A percentile compares a stretch with the other conserved stretches of the same genome.
These are phyloP conservation scores for Emmonsia crescens DNA, from an alignment of 2,329 filamentous ascomycete species.

Conservation along the genomic window DNA sequence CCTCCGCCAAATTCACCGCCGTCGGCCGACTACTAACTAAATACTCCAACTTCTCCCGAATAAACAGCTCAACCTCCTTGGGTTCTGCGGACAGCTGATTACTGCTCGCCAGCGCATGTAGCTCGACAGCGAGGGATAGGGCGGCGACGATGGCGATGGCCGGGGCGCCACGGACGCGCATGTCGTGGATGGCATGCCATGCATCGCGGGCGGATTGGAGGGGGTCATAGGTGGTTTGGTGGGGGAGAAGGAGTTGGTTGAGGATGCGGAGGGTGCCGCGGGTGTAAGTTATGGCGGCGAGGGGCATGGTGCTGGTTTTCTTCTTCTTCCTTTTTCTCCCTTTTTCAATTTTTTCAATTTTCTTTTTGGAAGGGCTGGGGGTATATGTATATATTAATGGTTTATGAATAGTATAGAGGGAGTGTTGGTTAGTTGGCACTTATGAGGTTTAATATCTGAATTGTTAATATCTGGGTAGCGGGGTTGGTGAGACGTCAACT, in stretches of 20 bases:
- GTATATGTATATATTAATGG: neutral
- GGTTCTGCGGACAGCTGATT: conserved; percentile 39
- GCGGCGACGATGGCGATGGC: conserved; percentile 98
- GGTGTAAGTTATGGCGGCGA: conserved; percentile 29
- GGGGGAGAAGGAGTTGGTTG: conserved; percentile 53
- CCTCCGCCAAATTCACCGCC: conserved; percentile 88
- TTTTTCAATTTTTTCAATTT: too few relatives aligned
- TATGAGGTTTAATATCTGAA: neutral
- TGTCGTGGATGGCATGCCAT: conserved; percentile 56
- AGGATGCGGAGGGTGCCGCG: conserved; percentile 48
- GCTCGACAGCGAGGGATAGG: conserved; percentile 74
- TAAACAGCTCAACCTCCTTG: conserved; percentile 55
- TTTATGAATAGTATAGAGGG: neutral
- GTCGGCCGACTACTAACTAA: conserved; percentile 83
- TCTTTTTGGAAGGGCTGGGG: neutral
- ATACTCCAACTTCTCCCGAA: conserved; percentile 69
- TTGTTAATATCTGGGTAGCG: neutral
- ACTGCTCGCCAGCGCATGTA: conserved; percentile 40
- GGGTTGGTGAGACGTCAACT: neutral
- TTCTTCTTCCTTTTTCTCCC: neutral
- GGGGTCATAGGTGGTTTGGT: conserved; percentile 46
- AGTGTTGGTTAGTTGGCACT: neutral
- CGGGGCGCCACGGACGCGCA: conserved; percentile 64
- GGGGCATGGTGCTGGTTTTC: neutral
- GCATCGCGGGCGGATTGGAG: conserved; percentile 47